phyloP scores from a whole-genome alignment of 495 filamentous ascomycete genomes.

The Rhizodiscina lignyota region DNA sequence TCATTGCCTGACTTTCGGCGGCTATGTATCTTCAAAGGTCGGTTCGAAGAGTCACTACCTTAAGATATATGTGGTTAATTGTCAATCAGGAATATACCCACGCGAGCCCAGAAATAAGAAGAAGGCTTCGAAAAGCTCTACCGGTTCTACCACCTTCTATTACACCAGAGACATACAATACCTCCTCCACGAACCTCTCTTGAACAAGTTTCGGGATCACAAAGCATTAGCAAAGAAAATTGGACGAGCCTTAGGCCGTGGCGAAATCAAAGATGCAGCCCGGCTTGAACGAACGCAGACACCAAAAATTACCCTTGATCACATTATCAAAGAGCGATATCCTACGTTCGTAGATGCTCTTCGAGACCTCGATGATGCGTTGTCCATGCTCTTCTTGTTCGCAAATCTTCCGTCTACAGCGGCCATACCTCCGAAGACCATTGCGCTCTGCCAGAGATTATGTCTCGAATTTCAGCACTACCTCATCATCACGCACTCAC shows the following conservation, averaged over 20 bases:
- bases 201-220: slow-evolving; percentile 91
- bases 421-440: slow-evolving; percentile 79
- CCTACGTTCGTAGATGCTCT: slow-evolving; percentile 92
- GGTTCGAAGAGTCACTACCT: background rate
- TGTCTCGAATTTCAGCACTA: slow-evolving; percentile 95
- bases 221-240: slow-evolving; percentile 96
- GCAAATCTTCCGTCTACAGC: slow-evolving; percentile 83
- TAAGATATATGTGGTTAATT: background rate
- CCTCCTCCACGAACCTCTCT: slow-evolving; percentile 88
- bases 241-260: slow-evolving; percentile 70
- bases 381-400: slow-evolving; percentile 94
- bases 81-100: slow-evolving; percentile 65
- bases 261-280: slow-evolving; percentile 73
- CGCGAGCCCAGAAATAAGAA: slow-evolving; percentile 92
- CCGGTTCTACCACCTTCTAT: slow-evolving; percentile 88
- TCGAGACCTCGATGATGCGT: slow-evolving; percentile 86
- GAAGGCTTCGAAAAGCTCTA: slow-evolving; percentile 84
- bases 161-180: slow-evolving; percentile 99
- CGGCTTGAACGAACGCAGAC: slow-evolving; percentile 72
- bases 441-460: slow-evolving; percentile 78
- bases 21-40: slow-evolving; percentile 95
- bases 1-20: slow-evolving; percentile 92
- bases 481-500: slow-evolving; percentile 72
- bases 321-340: slow-evolving; percentile 95
- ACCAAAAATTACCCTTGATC: slow-evolving; percentile 76